phyloP scores from a whole-genome alignment of 768 basidiomycete genomes.

The Suillus americanus region DNA sequence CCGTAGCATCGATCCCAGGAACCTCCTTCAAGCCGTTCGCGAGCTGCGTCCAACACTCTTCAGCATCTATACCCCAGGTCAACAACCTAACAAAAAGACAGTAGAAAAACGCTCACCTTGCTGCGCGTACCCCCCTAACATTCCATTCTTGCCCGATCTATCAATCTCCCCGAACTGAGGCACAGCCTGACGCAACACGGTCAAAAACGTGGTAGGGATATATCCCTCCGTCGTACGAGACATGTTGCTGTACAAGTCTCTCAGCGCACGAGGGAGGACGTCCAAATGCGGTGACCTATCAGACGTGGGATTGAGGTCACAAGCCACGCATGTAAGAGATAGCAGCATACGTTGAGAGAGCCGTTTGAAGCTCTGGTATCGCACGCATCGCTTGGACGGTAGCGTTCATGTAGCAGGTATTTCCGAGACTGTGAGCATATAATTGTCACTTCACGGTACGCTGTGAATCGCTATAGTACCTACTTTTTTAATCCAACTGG shows the following conservation, averaged over 20 bases:
- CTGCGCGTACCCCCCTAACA: slow-evolving; percentile 66
- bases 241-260: slow-evolving; percentile 75
- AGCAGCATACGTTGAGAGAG: slow-evolving; percentile 56
- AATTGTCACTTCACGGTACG: not conserved
- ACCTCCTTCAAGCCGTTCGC: slow-evolving; percentile 72
- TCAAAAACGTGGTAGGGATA: slow-evolving; percentile 68
- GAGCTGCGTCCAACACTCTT: slow-evolving; percentile 85
- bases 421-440: slow-evolving; percentile 60
- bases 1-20: slow-evolving; percentile 41
- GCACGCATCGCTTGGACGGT: slow-evolving; percentile 92
- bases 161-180: slow-evolving; percentile 89
- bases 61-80: slow-evolving; percentile 60
- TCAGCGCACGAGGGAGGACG: slow-evolving; percentile 52
- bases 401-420: slow-evolving; percentile 98
- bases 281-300: slow-evolving; percentile 38
- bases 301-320: not conserved
- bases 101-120: slow-evolving; percentile 47
- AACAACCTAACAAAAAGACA: not conserved
- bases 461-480: slow-evolving; percentile 13
- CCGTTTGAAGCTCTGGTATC: slow-evolving; percentile 83
- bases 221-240: slow-evolving; percentile 71
- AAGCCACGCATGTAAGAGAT: not conserved
- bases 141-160: slow-evolving; percentile 38
- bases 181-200: slow-evolving; percentile 67
- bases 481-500: slow-evolving; percentile 84